Evolutionary conservation across 345 rosid species (phyloP).

Genomic region (Abelmoschus esculentus): DNA sequence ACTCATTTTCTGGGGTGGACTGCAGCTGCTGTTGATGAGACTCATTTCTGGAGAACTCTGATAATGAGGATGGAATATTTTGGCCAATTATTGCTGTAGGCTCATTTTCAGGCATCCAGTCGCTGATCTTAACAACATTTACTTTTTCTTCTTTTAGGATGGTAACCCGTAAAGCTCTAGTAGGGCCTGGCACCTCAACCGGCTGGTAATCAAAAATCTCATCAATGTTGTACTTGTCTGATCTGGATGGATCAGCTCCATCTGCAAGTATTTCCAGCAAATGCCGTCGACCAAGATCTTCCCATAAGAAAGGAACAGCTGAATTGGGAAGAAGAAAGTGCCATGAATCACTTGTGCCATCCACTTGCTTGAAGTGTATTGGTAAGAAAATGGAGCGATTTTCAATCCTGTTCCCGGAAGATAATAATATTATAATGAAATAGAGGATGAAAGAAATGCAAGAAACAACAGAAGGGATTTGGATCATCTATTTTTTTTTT

Average conservation of each 20-base stretch:
- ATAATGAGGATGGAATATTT: slow-evolving; percentile 23
- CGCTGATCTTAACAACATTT: slow-evolving; percentile 69
- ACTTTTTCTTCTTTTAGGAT: slow-evolving; percentile 71
- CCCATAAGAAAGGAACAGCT: slow-evolving; percentile 96
- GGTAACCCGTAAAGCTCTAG: slow-evolving; percentile 75
- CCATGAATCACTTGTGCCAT: slow-evolving; percentile 69
- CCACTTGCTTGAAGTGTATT: slow-evolving; percentile 74
- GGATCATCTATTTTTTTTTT: too few relatives aligned
- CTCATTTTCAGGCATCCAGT: slow-evolving; percentile 94
- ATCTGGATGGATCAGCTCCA: slow-evolving; percentile 55
- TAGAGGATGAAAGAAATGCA: background rate
- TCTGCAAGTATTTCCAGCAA: slow-evolving; percentile 65
- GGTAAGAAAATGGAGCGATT: slow-evolving; percentile 86
- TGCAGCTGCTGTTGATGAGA: slow-evolving; percentile 37
- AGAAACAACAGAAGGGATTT: background rate
- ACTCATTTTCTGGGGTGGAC: slow-evolving; percentile 51
- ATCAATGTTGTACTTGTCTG: slow-evolving; percentile 68
- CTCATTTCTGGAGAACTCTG: slow-evolving; percentile 39
- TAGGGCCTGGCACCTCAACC: slow-evolving; percentile 37
- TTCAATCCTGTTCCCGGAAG: slow-evolving; percentile 64
- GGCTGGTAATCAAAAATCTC: slow-evolving; percentile 75
- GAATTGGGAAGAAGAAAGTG: slow-evolving; percentile 74
- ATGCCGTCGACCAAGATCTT: slow-evolving; percentile 78
- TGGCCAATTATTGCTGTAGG: slow-evolving; percentile 27
- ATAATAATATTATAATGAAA: slow-evolving; percentile 14